These are phyloP conservation scores for Dryadomyces quercivorus DNA, from an alignment of 2,329 filamentous ascomycete species.

Conservation along the genomic window DNA sequence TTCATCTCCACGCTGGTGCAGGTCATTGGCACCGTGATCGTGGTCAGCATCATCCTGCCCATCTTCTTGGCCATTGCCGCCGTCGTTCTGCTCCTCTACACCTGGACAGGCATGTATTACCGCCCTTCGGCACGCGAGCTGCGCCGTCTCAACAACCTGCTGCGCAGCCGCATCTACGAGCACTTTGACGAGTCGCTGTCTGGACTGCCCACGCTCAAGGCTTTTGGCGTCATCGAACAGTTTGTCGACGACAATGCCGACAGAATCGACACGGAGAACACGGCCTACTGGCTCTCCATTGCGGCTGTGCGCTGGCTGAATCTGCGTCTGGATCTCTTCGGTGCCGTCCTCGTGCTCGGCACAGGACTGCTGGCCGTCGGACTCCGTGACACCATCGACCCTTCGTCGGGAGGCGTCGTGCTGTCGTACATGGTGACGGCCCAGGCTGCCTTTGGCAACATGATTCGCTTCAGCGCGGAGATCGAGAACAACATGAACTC, in stretches of 20 bases:
- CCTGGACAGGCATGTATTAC: slow-evolving; percentile 75
- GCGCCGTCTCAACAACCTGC: slow-evolving; percentile 85
- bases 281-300: slow-evolving; percentile 91
- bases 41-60: slow-evolving; percentile 82
- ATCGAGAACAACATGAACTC: slow-evolving; percentile 99
- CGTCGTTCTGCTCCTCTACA: slow-evolving; percentile 75
- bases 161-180: slow-evolving; percentile 88
- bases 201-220: slow-evolving; percentile 91
- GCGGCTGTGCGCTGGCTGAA: slow-evolving; percentile 93
- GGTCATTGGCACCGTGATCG: slow-evolving; percentile 69
- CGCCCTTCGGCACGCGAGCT: slow-evolving; percentile 82
- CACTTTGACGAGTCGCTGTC: slow-evolving; percentile 92
- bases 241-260: slow-evolving; percentile 84
- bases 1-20: slow-evolving; percentile 49
- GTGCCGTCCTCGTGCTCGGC: slow-evolving; percentile 85
- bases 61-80: slow-evolving; percentile 76
- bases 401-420: slow-evolving; percentile 84
- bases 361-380: slow-evolving; percentile 80
- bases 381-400: slow-evolving; percentile 70
- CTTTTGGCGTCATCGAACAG: slow-evolving; percentile 82
- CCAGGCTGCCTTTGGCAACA: slow-evolving; percentile 69
- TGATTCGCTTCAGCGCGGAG: slow-evolving; percentile 81
- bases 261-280: slow-evolving; percentile 76
- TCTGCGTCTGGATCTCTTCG: slow-evolving; percentile 79
- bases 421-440: slow-evolving; percentile 71